Evolutionary conservation across 495 filamentous ascomycete genomes (phyloP).

Genomic region (Aspergillus avenaceus): DNA sequence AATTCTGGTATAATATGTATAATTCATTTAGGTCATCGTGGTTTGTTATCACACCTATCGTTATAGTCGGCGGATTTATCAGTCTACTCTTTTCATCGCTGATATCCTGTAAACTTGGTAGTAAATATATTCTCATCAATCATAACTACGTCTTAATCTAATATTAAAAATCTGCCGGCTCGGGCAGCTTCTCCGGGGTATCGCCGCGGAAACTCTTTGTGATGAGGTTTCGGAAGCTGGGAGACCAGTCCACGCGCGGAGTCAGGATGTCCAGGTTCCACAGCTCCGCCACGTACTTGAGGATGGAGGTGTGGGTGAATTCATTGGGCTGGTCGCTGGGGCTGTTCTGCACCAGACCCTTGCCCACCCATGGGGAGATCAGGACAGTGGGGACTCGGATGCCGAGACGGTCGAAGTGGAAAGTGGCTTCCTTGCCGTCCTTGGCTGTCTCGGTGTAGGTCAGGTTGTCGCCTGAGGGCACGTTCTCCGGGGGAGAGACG

Average conservation of each 20-base stretch:
- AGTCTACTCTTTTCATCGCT: no score
- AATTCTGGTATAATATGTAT: no score
- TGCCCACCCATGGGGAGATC: conserved; percentile 47
- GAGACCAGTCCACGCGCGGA: conserved; percentile 40
- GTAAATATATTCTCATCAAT: background rate
- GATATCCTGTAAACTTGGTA: background rate
- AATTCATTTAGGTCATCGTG: no score
- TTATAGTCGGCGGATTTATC: no score
- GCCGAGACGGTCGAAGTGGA: conserved; percentile 48
- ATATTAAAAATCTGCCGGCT: conserved; percentile 21
- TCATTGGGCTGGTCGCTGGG: conserved; percentile 24
- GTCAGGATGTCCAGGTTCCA: conserved; percentile 41
- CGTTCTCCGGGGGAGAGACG: conserved; percentile 40
- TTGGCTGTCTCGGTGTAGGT: conserved; percentile 38
- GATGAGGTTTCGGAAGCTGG: conserved; percentile 37
- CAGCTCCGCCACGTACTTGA: conserved; percentile 38
- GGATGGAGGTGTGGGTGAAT: conserved; percentile 44
- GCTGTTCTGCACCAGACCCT: conserved; percentile 39
- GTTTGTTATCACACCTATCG: no score
- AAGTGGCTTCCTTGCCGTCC: conserved; percentile 40
- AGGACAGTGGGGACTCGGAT: conserved; percentile 46
- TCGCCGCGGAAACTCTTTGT: conserved; percentile 23
- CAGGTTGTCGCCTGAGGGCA: conserved; percentile 37
- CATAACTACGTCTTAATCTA: background rate
- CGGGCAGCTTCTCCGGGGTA: conserved; percentile 22